Conservation (phyloP, 179 eudicot species). For the Corrigiola litoralis region DNA sequence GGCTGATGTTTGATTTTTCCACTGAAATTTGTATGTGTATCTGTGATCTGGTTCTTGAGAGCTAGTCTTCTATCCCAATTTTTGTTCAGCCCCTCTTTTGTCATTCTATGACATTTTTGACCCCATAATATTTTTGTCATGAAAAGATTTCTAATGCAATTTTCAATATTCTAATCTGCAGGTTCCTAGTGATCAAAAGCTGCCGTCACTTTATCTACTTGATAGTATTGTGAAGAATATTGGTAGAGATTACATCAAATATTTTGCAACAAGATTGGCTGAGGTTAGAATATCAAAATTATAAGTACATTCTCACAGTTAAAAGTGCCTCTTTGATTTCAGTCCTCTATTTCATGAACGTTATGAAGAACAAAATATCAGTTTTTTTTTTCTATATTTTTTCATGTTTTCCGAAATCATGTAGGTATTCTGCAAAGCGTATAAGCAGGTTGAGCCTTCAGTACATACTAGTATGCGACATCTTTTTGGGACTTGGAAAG, state of each 20-base stretch:
- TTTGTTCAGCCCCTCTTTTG: not conserved
- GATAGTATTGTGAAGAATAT: slow-evolving; percentile 99
- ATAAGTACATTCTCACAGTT: not conserved
- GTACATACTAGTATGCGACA: slow-evolving; percentile 76
- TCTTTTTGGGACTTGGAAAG: slow-evolving; percentile 98
- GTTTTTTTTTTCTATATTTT: slow-evolving; percentile 12
- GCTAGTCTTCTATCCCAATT: not conserved
- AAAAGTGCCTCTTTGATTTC: not conserved
- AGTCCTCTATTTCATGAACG: too few relatives aligned
- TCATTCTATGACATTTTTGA: not conserved
- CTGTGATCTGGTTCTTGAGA: not conserved
- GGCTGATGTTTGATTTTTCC: not conserved
- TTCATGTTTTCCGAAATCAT: slow-evolving; percentile 10
- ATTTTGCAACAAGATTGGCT: slow-evolving; percentile 76
- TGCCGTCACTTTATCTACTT: slow-evolving; percentile 91
- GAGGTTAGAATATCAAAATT: slow-evolving; percentile 65
- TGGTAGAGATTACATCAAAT: slow-evolving; percentile 87
- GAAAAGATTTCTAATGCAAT: slow-evolving; percentile 10
- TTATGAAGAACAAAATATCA: not conserved
- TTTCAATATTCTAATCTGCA: slow-evolving; percentile 37
- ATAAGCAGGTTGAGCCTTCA: slow-evolving; percentile 77
- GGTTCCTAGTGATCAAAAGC: slow-evolving; percentile 97
- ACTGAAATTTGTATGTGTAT: slow-evolving; percentile 1
- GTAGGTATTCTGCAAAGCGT: slow-evolving; percentile 96
- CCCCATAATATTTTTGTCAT: not conserved